Base-by-base conservation (phyloP, 257 asterid genomes). In the Marsdenia floribunda region DNA sequence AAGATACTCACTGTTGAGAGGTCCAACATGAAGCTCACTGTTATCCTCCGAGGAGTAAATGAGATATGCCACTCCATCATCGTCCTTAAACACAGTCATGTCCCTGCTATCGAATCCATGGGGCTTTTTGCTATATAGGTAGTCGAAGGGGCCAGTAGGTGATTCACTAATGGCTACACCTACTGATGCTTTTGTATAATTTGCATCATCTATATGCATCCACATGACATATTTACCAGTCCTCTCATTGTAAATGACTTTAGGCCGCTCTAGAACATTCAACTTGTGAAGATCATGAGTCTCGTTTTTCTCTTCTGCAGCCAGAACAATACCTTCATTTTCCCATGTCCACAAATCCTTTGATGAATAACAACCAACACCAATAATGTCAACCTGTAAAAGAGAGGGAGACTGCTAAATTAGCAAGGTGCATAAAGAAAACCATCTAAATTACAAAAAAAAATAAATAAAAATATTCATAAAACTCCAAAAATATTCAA, bases 341-440 rank as follows among this genome's bases (percentile, higher is more conserved):
- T 88, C 87, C 99, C 99, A 95, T 44, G 87, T 82, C 98, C 98
- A 93, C 61, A 95, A 87, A 83, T 95, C 93, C 79, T 86, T 93
- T 2, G 99, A 95, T 50, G 99, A 95, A 77, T 95, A 95, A 80
- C 99, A 95, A 74, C 99, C 91, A 21, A 95, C 98, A 29, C 99
- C 99, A 22, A 91, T 93, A 14, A 93, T 88, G 80, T 95, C 99
- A 75, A 95, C 99, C 98, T 95, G 91, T 38, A 78, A 22, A 77
- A 70, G 68, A 67, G 68, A 70, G n/a, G n/a, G 42, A 78, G 44
- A 72, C 22, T n/a, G 26, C 37, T 12, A 19, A 70, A 38, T 50
- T 22, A 9, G 24, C 66, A 40, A 65, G n/a, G 46, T 1, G 53
- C 52, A 67, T 58, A 47, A 35, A 7, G 6, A 44, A 26, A 24